Evolutionary conservation across 768 basidiomycete genomes (phyloP).

Genomic region (Rhodotorula paludigena): DNA sequence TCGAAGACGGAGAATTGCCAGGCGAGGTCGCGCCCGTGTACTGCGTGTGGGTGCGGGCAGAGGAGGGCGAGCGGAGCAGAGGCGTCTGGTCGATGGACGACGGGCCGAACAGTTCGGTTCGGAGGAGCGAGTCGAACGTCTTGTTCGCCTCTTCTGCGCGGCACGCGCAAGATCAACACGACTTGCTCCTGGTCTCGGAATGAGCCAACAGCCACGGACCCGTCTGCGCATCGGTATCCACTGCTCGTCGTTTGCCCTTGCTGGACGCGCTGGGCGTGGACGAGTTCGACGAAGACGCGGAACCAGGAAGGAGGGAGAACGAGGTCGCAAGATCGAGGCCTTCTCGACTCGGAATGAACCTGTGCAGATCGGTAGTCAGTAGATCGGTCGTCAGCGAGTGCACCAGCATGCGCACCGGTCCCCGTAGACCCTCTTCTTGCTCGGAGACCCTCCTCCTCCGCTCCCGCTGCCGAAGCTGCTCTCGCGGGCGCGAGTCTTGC

Average conservation of each 20-base stretch:
- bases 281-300: constrained; percentile 25
- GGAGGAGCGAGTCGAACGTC: constrained; percentile 50
- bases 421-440: constrained; percentile 46
- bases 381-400: neutral
- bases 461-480: neutral
- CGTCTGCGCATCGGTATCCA: constrained; percentile 68
- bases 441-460: constrained; percentile 7
- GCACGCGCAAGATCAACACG: neutral
- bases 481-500: constrained; percentile 1
- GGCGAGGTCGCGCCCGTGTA: constrained; percentile 41
- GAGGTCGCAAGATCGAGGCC: constrained; percentile 60
- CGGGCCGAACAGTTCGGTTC: constrained; percentile 50
- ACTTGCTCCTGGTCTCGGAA: neutral
- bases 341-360: constrained; percentile 63
- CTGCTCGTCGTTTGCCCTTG: constrained; percentile 54
- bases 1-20: constrained; percentile 42
- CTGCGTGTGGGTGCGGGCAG: constrained; percentile 27
- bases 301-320: constrained; percentile 59
- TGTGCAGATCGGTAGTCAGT: constrained; percentile 38
- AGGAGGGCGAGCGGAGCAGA: constrained; percentile 29
- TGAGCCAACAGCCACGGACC: constrained; percentile 48
- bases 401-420: constrained; percentile 45
- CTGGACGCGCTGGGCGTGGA: constrained; percentile 58
- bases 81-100: constrained; percentile 39
- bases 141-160: constrained; percentile 51